Evolutionary conservation across 306 rosid genomes (phyloP), one percentile per base, ranked within the genome.

Genomic region (Chamaecrista fasciculata): DNA sequence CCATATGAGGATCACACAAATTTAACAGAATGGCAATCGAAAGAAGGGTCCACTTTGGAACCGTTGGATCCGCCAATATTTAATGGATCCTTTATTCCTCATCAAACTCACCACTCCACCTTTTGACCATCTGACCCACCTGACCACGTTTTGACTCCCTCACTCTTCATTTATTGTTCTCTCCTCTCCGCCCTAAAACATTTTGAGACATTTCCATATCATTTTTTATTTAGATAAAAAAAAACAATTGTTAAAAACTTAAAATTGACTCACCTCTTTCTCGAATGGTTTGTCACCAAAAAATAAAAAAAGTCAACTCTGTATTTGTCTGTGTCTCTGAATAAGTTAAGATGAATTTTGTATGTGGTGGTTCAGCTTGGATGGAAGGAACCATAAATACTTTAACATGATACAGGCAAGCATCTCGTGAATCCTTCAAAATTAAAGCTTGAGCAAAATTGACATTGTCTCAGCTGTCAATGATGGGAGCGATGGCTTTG

Each of bases 71-170:
- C 46, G 49, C 42, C 64, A 6, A 72, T 73, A 52, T 8, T 63
- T 68, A 56, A 69, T 24, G 73, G 26, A 21, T 47, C 62, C 47
- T 63, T 48, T 66, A 69, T 69, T 79, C 77, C 76, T 69, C 43
- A 67, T 50, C 21, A 61, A 37, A 53, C 70, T 76, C 78, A 76
- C 72, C 40, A 34, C 78, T 76, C 84, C 76, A 75, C 34, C 76
- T 52, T 74, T 78, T 78, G 83, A 82, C 86, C 73, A 52, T 53
- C 83, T 74, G 80, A 73, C 37, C 24, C n/a, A n/a, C n/a, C 83
- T 73, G 85, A 82, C 86, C 47, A 28, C 21, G 12, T 8, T 43
- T 82, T 82, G 86, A 82, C 86, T 52, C 57, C 75, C 82, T 69
- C 75, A 70, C 86, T 73, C 20, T 18, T 68, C 76, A 74, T 82